These are phyloP conservation scores for Oryza meyeriana DNA, from an alignment of 176 grass and related monocot species.

Conservation along the genomic window DNA sequence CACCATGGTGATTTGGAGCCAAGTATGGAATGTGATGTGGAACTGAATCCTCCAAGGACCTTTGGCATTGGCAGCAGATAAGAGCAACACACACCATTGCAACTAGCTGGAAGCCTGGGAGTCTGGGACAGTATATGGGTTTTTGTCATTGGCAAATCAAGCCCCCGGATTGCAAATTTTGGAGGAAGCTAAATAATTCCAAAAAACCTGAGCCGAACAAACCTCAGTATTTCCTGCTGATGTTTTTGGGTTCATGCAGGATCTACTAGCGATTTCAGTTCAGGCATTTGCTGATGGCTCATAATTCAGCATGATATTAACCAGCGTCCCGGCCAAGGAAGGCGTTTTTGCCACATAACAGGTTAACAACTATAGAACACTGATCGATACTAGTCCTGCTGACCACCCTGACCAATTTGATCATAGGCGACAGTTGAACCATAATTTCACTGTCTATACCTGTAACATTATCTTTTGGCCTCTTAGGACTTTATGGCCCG, in stretches of 20 bases:
- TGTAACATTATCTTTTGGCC: conserved; percentile 29
- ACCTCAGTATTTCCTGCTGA: conserved; percentile 31
- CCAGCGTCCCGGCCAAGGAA: neutral
- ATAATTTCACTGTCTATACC: conserved; percentile 21
- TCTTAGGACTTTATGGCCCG: conserved; percentile 17
- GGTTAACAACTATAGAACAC: neutral
- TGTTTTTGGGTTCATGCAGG: conserved; percentile 44
- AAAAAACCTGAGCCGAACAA: neutral
- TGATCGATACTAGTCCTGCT: neutral
- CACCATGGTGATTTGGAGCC: neutral
- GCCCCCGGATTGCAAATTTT: neutral
- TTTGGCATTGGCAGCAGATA: conserved; percentile 18
- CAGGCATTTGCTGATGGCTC: neutral
- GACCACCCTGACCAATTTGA: conserved; percentile 14
- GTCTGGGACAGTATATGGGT: neutral
- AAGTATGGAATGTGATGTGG: neutral
- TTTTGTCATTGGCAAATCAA: neutral
- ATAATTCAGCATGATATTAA: neutral
- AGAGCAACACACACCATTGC: conserved; percentile 1
- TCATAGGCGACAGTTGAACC: conserved; percentile 10
- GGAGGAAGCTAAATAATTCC: conserved; percentile 5
- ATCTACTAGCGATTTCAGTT: conserved; percentile 28
- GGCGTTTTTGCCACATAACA: neutral
- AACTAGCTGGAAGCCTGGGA: neutral
- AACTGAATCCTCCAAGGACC: neutral